Base-by-base conservation (phyloP, 805 yeast genomes). In the Barnettozyma wickerhamii region DNA sequence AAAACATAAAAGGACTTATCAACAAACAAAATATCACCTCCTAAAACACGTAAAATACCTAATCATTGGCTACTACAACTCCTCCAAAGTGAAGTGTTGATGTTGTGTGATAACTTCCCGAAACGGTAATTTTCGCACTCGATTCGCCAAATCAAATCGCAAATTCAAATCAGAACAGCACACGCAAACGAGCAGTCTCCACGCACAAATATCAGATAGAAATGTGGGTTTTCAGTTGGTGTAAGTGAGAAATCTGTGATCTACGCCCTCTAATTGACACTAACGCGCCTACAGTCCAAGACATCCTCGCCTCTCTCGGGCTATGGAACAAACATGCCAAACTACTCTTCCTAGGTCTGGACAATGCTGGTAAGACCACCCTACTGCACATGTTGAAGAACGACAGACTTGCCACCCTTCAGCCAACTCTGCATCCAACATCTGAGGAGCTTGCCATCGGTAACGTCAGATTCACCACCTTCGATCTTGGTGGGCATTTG, bases 351-450 rank as follows among this genome's bases (percentile, higher is more conserved):
- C 75, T 93, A 55, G 99, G 99, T 46, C 80, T 93, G 48, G 99
- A 93, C 66, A 93, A 93, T 56, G 99, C 99, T 34, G 99, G 99
- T 62, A 93, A 93, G 68, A 91, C 99, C 41, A 87, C 95, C 19
- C 66, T 85, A 50, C 68, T 85, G 52, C 93, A 85, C 60, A 85
- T 85, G 87, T 69, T 85, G 55, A 85, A 81, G 71, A 93, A 93
- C 62, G 99, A 93, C 68, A 82, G 99, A 69, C 77, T 93, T 69
- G 99, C 99, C 45, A 89, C 97, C 35, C 76, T 93, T 57, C 96
- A 89, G 66, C 99, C 99, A 55, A 93, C 99, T 21, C 79, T 90
- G 66, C 99, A 93, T 65, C 99, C 99, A 58, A 89, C 99, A 15
- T 88, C 96, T 19, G 99, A 93, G 68, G 99, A 93, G 64, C 77